Evolutionary conservation across 2,329 filamentous ascomycete species (phyloP), one percentile per base, ranked within the genome.

Genomic region (Aspergillus sp.): DNA sequence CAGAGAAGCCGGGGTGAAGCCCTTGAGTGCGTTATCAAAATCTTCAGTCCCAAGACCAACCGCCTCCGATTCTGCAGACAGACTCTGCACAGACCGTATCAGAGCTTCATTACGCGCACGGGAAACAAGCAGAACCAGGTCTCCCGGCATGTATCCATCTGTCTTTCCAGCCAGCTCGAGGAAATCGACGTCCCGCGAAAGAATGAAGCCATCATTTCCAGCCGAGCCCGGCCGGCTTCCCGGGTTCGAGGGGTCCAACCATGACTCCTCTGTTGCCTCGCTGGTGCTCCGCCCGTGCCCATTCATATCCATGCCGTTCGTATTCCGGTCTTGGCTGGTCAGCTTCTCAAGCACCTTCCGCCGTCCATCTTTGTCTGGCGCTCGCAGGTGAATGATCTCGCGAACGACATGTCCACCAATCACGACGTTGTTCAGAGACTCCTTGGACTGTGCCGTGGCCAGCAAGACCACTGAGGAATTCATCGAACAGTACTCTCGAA

Each of bases 61-160:
- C 36, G 75, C 70, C 48, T 75, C 71, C 2, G 75, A 70, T 1
- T 71, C 66, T 39, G 74, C 70, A n/a, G 72, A 60, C 0, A 69
- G 67, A 51, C 77, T 76, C 29, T 73, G 69, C 29, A 97, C 83
- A 5, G 85, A 84, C 7, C 91, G 85, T 56, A 97, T 94, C 10
- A 98, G 78, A 28, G 91, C 88, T 69, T 97, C 93, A 57, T 91
- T 95, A 45, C 90, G 81, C 34, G 93, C 91, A 48, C 93, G 80
- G 7, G 88, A 84, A 12, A 94, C 86, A 7, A 98, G 79, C 2
- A 96, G 77, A 10, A 85, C 82, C 34, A 98, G 75, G 65, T 98
- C 93, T 3, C 90, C 93, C 1, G 93, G 91, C 90, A 97, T 96
- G 63, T 97, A 98, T 1, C 93, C 93, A 62, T 98, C 93, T 0